Evolutionary conservation across 2,329 filamentous ascomycete species (phyloP), one percentile per base, ranked within the genome.

Genomic region (Talaromyces sp.): DNA sequence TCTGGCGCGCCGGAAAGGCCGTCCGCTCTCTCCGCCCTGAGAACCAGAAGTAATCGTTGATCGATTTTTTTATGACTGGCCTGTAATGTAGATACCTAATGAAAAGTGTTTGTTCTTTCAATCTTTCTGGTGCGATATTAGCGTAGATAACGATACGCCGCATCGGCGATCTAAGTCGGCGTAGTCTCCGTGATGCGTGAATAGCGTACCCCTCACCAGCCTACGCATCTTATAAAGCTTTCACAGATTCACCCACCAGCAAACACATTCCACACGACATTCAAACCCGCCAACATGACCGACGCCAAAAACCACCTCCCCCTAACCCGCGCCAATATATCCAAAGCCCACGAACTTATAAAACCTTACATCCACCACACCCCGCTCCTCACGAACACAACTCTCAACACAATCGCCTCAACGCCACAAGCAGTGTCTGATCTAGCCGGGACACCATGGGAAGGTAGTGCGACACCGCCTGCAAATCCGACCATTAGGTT

Each of bases 1-100:
- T 99, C 88, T 99, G 95, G 95, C 88, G 91, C 77, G 95, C 95
- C 71, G 95, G 95, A 81, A 98, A 97, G 89, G 92, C 95, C 74
- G 95, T 99, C 76, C 90, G 94, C 73, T 84, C 87, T 76, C 90
- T 95, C 78, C 90, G 91, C 77, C 91, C 91, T 72, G 91, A 95
- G 86, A 94, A 94, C 86, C 87, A 90, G 82, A 89, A 91, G 82
- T 91, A 89, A 56, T 33, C 14, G 14, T 48, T 63, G 43, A 16
- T 47, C 33, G 41, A 50, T 59, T 59, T 13, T 61, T 10, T 63
- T 58, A 27, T 47, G 41, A 14, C 19, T 47, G 27, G 52, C 33
- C 59, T 67, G 65, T 67, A 67, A 67, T 67, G 65, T 66, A 60
- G 48, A 65, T 54, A 67, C 60, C 60, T 65, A 52, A 66, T 66